Percentiles rank a stretch among this genome's conserved stretches.
phyloP scores from a whole-genome alignment of 1,284 basidiomycete species.

The Pisolithus thermaeus region DNA sequence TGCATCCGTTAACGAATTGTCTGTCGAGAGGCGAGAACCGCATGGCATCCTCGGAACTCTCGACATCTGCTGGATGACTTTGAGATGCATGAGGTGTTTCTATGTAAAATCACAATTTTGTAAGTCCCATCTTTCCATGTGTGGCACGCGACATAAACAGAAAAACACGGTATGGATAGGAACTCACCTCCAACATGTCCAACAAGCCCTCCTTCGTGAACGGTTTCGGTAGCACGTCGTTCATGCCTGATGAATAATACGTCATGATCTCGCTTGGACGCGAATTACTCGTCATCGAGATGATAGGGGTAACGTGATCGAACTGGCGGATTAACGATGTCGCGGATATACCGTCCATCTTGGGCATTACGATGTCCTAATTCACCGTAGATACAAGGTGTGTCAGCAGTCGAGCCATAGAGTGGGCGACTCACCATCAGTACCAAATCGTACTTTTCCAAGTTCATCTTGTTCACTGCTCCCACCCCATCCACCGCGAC shows the following conservation, averaged over 20 bases:
- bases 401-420: background rate
- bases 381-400: background rate
- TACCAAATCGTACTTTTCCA: slow-evolving; percentile 92
- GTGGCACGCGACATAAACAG: too few species aligned
- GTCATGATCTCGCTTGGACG: slow-evolving; percentile 88
- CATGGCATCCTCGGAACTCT: slow-evolving; percentile 68
- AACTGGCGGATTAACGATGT: slow-evolving; percentile 93
- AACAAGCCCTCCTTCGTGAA: slow-evolving; percentile 91
- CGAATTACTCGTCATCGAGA: slow-evolving; percentile 94
- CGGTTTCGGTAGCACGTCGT: slow-evolving; percentile 95
- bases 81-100: slow-evolving; percentile 93
- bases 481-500: slow-evolving; percentile 92
- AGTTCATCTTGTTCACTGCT: slow-evolving; percentile 94
- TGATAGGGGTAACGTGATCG: slow-evolving; percentile 92
- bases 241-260: slow-evolving; percentile 91
- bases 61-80: slow-evolving; percentile 81
- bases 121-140: too few species aligned
- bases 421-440: slow-evolving; percentile 67
- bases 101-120: slow-evolving; percentile 21
- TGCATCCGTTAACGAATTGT: slow-evolving; percentile 54
- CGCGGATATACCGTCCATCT: slow-evolving; percentile 85
- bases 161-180: too few species aligned
- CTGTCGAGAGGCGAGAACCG: slow-evolving; percentile 58
- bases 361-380: slow-evolving; percentile 95
- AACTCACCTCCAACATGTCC: slow-evolving; percentile 80